A percentile compares a stretch with the other conserved stretches of the same genome.
phyloP scores from a whole-genome alignment of 2,329 filamentous ascomycete species.

The Fusarium falciforme region DNA sequence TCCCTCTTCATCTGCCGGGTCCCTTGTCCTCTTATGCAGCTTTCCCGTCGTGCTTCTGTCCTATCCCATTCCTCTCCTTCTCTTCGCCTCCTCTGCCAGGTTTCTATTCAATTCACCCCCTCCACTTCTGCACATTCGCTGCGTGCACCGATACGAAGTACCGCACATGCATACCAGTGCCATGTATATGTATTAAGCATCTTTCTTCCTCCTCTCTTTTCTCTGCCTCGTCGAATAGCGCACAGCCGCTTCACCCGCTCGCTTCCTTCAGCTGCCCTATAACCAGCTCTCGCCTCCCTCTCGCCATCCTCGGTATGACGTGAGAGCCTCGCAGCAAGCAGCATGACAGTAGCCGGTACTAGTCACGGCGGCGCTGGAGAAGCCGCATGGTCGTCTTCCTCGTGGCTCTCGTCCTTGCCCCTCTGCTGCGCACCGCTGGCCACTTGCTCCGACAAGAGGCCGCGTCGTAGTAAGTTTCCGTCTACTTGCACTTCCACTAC shows the following conservation, averaged over 20 bases:
- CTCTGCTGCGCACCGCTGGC: conserved; percentile 58
- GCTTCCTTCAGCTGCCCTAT: conserved; percentile 13
- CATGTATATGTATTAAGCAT: conserved; percentile 18
- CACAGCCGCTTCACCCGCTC: conserved; percentile 15
- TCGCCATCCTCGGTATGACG: conserved; percentile 40
- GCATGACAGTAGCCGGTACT: conserved; percentile 57
- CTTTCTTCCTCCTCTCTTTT: conserved; percentile 4
- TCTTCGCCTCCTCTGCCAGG: neutral
- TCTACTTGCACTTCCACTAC: conserved; percentile 37
- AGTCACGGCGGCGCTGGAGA: conserved; percentile 52
- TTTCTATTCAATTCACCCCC: conserved; percentile 2
- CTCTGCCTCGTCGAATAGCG: conserved; percentile 13
- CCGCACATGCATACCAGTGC: conserved; percentile 31
- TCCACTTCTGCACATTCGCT: conserved; percentile 17
- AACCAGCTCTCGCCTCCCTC: conserved; percentile 22
- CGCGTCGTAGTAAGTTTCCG: conserved; percentile 52
- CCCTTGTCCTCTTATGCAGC: conserved; percentile 36
- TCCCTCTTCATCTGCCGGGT: conserved; percentile 40
- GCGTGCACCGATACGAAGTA: conserved; percentile 32
- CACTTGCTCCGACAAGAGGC: conserved; percentile 54
- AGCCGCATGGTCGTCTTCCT: conserved; percentile 49
- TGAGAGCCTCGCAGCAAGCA: conserved; percentile 38
- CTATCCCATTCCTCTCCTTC: conserved; percentile 31
- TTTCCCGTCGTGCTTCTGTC: conserved; percentile 38
- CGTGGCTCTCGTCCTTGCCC: conserved; percentile 60